phyloP scores from a whole-genome alignment of 108 stramenopile genomes.

The Nitzschia inconspicua region DNA sequence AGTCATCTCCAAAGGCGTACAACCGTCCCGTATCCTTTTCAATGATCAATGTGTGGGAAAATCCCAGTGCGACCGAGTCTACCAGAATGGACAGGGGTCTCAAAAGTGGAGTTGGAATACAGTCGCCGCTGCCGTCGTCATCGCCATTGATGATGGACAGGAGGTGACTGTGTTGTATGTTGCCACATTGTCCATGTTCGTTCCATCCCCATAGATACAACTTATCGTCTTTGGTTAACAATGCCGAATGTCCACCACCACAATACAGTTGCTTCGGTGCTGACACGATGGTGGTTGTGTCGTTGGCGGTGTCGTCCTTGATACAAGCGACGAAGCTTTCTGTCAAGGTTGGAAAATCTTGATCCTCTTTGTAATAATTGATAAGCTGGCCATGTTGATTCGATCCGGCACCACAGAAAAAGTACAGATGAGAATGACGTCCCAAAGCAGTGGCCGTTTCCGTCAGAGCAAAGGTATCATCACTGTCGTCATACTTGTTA shows the following conservation, averaged over 20 bases:
- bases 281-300: neutral
- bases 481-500: slow-evolving; percentile 3
- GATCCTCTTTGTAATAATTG: too few relatives aligned
- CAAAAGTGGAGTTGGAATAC: slow-evolving; percentile 14
- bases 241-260: slow-evolving; percentile 77
- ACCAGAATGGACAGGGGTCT: slow-evolving; percentile 48
- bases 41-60: slow-evolving; percentile 71
- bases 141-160: neutral
- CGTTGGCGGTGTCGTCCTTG: too few relatives aligned
- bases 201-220: slow-evolving; percentile 88
- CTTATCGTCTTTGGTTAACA: slow-evolving; percentile 57
- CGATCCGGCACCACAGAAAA: slow-evolving; percentile 72
- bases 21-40: slow-evolving; percentile 58
- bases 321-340: too few relatives aligned
- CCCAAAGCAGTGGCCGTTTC: slow-evolving; percentile 54
- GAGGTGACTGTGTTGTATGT: neutral
- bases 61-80: slow-evolving; percentile 58
- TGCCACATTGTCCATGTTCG: slow-evolving; percentile 63
- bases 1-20: slow-evolving; percentile 67
- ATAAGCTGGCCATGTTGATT: slow-evolving; percentile 82
- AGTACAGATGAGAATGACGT: slow-evolving; percentile 45
- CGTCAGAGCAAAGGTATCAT: slow-evolving; percentile 48
- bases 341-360: too few relatives aligned
- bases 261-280: slow-evolving; percentile 50
- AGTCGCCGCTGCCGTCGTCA: neutral